These are phyloP conservation scores for Scheffersomyces cryptocercus DNA, from an alignment of 1,139 yeast genomes.

Conservation along the genomic window DNA sequence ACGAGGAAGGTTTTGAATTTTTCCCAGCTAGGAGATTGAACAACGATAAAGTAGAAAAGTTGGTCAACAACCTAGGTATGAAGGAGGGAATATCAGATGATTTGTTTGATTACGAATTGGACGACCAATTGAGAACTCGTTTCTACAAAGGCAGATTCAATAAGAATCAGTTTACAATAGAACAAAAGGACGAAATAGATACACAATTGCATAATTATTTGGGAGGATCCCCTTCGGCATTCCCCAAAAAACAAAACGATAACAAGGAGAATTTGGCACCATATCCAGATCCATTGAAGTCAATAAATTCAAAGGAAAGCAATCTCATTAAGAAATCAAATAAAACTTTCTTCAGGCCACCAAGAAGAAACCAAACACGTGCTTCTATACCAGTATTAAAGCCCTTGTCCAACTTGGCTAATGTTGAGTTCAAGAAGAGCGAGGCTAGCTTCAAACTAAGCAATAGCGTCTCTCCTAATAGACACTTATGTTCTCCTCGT, in stretches of 20 bases:
- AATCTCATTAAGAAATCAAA: slow-evolving; percentile 24
- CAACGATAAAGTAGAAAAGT: slow-evolving; percentile 39
- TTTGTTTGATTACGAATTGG: slow-evolving; percentile 24
- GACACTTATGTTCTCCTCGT: slow-evolving; percentile 46
- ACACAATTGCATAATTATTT: slow-evolving; percentile 29
- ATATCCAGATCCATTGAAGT: slow-evolving; percentile 30
- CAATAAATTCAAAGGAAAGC: slow-evolving; percentile 18
- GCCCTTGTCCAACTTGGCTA: slow-evolving; percentile 26
- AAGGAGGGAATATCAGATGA: slow-evolving; percentile 4
- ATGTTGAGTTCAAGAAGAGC: slow-evolving; percentile 17
- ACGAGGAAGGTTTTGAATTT: slow-evolving; percentile 18
- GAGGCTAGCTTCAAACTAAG: slow-evolving; percentile 4
- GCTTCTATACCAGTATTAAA: slow-evolving; percentile 31
- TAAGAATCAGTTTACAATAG: slow-evolving; percentile 14
- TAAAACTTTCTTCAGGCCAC: slow-evolving; percentile 22
- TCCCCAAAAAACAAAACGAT: slow-evolving; percentile 13
- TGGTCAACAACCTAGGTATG: slow-evolving; percentile 28
- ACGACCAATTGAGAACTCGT: slow-evolving; percentile 49
- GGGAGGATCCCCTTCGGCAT: slow-evolving; percentile 7
- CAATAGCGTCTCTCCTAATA: slow-evolving; percentile 17
- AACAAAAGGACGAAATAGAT: slow-evolving; percentile 29
- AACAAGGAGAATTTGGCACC: slow-evolving; percentile 38
- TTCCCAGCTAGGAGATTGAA: slow-evolving; percentile 23
- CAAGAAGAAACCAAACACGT: slow-evolving; percentile 16
- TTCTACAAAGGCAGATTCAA: slow-evolving; percentile 42